Evolutionary conservation across 2,329 filamentous ascomycete species (phyloP).

Genomic region (Xylaria polymorpha): DNA sequence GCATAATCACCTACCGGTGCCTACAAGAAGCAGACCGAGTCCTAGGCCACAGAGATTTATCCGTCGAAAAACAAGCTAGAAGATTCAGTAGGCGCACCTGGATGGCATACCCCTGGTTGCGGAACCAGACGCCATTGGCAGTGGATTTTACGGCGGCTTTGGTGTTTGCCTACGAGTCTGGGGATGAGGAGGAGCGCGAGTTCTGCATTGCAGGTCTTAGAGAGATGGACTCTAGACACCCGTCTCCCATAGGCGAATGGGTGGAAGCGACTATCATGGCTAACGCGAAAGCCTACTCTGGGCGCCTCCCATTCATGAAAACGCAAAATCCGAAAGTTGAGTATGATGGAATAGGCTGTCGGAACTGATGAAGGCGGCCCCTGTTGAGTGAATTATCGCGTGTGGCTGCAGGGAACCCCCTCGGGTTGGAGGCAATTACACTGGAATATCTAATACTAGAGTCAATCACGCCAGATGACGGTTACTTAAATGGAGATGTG

Average conservation of each 20-base stretch:
- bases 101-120: constrained; percentile 46
- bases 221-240: constrained; percentile 45
- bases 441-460: constrained; percentile 9
- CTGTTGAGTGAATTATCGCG: background rate
- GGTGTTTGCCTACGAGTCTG: constrained; percentile 46
- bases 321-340: constrained; percentile 45
- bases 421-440: background rate
- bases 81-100: constrained; percentile 45
- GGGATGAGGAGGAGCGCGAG: constrained; percentile 41
- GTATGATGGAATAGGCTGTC: constrained; percentile 44
- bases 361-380: constrained; percentile 36
- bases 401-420: background rate
- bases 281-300: constrained; percentile 47
- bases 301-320: constrained; percentile 46
- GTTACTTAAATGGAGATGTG: constrained; percentile 7
- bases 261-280: constrained; percentile 47
- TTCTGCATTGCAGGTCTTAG: constrained; percentile 42
- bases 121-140: constrained; percentile 42
- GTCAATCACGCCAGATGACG: constrained; percentile 16
- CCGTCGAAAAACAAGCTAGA: constrained; percentile 39
- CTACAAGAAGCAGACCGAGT: constrained; percentile 44
- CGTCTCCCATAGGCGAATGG: constrained; percentile 46
- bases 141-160: constrained; percentile 45
- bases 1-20: constrained; percentile 41
- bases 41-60: constrained; percentile 36